Evolutionary conservation across 2,329 filamentous ascomycete species (phyloP), one percentile per base, ranked within the genome.

Genomic region (Knufia fluminis): DNA sequence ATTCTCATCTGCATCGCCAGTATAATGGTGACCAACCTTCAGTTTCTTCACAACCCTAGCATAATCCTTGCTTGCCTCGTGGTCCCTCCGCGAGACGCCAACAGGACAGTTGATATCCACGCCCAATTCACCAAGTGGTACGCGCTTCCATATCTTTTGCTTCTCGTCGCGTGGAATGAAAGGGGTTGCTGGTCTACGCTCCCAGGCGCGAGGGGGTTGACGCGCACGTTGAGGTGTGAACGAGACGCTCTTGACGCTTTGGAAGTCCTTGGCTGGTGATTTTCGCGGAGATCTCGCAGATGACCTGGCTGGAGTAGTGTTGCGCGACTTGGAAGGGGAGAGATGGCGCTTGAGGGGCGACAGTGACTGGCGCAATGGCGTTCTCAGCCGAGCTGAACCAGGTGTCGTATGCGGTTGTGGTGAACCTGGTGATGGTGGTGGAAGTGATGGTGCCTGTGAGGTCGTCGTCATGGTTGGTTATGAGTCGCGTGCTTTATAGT

Each of bases 121-220:
- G 16, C 41, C 41, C 22, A 49, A 10, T 23, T 50, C 51, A 19
- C 48, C 52, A 22, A 58, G 45, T 2, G 55, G 57, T 20, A 71
- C 64, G 42, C 70, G 65, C 55, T 71, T 72, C 70, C 70, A 72
- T 48, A 72, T 61, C 49, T 70, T 72, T 43, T 67, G 67, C 33
- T 68, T 61, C 35, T 67, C 68, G 35, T 65, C 61, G 9, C 67
- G 66, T 12, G 64, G 56, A 32, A 62, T 54, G 43, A 68, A 66
- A 2, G 69, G 64, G 4, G 66, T 69, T 3, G 68, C 65, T 16
- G 69, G 69, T 49, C 67, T 67, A 50, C 70, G 68, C 49, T 72
- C 69, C 70, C 70, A 72, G 50, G 67, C 56, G 49, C 66, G 68
- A 24, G 68, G 67, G 31, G 60, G 52, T 26, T 60, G 58, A 40